phyloP scores from a whole-genome alignment of 768 basidiomycete species.

The Arthromyces matolae region DNA sequence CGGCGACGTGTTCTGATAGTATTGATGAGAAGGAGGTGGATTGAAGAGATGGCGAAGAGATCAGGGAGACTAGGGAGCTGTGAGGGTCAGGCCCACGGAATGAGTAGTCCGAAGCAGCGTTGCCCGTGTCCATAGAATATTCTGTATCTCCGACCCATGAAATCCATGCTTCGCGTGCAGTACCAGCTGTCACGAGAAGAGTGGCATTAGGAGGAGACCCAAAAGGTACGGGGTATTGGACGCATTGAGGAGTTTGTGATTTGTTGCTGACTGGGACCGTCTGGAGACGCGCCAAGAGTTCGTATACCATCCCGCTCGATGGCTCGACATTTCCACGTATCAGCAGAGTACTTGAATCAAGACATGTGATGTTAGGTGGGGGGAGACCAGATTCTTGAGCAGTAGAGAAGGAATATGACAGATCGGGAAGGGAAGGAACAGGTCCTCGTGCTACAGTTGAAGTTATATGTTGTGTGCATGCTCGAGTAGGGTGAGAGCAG shows the following conservation, averaged over 20 bases:
- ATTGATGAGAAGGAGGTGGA: constrained; percentile 34
- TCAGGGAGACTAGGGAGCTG: constrained; percentile 33
- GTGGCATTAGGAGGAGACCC: constrained; percentile 39
- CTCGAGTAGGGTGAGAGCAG: constrained; percentile 61
- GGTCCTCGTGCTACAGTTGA: constrained; percentile 16
- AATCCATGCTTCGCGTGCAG: constrained; percentile 55
- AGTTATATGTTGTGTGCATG: constrained; percentile 58
- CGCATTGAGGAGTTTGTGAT: constrained; percentile 24
- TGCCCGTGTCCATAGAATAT: constrained; percentile 61
- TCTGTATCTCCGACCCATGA: constrained; percentile 76
- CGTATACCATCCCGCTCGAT: constrained; percentile 66
- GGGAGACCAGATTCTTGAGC: constrained; percentile 45
- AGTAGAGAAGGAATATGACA: constrained; percentile 48
- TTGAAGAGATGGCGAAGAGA: constrained; percentile 25
- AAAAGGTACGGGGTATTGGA: constrained; percentile 27
- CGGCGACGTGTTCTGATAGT: constrained; percentile 47
- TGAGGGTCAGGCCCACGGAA: constrained; percentile 67
- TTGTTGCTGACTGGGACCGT: constrained; percentile 18
- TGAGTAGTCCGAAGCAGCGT: constrained; percentile 49
- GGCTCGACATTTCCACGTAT: constrained; percentile 45
- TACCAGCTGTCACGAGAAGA: constrained; percentile 38
- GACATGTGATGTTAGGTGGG: constrained; percentile 57
- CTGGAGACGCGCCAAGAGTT: constrained; percentile 51
- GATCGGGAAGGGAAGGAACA: constrained; percentile 28
- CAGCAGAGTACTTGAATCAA: constrained; percentile 50